Evolutionary conservation across 257 asterid genomes (phyloP).

Genomic region (Solanum rostratum): DNA sequence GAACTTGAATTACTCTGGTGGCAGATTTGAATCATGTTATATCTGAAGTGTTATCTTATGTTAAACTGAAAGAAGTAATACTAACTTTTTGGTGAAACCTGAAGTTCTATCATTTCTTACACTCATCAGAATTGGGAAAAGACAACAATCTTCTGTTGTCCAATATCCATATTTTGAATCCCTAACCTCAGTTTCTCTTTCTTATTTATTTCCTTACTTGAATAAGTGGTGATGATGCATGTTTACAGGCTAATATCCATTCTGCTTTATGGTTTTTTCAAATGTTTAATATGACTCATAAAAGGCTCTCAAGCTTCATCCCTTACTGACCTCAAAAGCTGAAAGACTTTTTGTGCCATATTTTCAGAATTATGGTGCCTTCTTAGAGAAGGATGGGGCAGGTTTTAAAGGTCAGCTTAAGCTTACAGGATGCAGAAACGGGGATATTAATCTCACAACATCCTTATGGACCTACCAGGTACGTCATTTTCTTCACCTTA

Average conservation of each 20-base stretch:
- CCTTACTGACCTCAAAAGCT: not conserved
- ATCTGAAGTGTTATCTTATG: not conserved
- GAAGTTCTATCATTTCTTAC: not conserved
- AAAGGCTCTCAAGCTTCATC: not conserved
- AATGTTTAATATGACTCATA: not conserved
- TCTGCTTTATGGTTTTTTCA: not conserved
- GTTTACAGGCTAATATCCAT: not conserved
- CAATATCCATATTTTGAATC: not conserved
- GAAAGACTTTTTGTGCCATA: constrained; percentile 6
- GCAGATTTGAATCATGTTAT: not conserved
- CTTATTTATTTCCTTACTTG: not conserved
- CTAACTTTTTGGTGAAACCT: not conserved
- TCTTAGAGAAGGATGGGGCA: constrained; percentile 92
- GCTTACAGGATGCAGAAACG: constrained; percentile 54
- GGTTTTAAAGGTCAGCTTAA: constrained; percentile 76
- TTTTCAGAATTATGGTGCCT: constrained; percentile 86
- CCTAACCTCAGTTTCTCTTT: not conserved
- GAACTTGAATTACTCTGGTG: not conserved
- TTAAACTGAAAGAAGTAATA: not conserved
- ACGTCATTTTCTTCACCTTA: not conserved
- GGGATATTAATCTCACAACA: constrained; percentile 56
- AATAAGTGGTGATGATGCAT: not conserved
- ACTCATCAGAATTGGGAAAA: not conserved
- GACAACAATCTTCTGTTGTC: not conserved
- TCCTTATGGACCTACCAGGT: constrained; percentile 82